Evolutionary conservation across 192 early-diverging fungal species (phyloP).

Genomic region (Coemansia sp.): DNA sequence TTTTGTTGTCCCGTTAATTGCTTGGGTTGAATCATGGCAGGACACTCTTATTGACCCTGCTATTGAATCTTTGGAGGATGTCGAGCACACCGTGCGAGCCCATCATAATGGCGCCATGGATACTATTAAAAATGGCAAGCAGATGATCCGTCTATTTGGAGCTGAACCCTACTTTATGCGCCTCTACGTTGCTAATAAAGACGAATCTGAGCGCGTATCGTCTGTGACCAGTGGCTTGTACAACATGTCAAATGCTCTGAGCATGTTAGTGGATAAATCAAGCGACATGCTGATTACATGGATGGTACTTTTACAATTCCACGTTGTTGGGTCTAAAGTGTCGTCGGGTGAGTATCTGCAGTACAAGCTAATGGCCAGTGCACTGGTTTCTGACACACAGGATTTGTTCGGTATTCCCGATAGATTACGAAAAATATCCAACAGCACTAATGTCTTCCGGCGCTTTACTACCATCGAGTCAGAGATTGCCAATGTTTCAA

Average conservation of each 20-base stretch:
- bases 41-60: not conserved
- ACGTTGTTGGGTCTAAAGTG: constrained; percentile 10
- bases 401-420: constrained; percentile 13
- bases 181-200: constrained; percentile 53
- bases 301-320: constrained; percentile 30
- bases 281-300: constrained; percentile 36
- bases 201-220: constrained; percentile 60
- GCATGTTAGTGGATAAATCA: constrained; percentile 48
- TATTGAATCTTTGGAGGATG: constrained; percentile 3
- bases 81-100: not conserved
- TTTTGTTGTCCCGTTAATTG: constrained; percentile 12
- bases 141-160: constrained; percentile 64
- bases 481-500: constrained; percentile 18
- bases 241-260: constrained; percentile 57
- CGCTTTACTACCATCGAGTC: constrained; percentile 44
- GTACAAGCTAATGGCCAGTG: constrained; percentile 10
- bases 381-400: constrained; percentile 12
- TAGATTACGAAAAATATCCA: constrained; percentile 14
- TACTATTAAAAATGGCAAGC: constrained; percentile 57
- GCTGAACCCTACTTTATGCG: constrained; percentile 56
- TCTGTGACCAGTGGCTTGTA: constrained; percentile 61
- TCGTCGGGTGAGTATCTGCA: constrained; percentile 33
- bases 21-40: constrained; percentile 11
- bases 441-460: constrained; percentile 25
- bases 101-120: not conserved